Evolutionary conservation across 495 filamentous ascomycete genomes (phyloP), one percentile per base, ranked within the genome.

Genomic region (Penicillium dipodomyicola): DNA sequence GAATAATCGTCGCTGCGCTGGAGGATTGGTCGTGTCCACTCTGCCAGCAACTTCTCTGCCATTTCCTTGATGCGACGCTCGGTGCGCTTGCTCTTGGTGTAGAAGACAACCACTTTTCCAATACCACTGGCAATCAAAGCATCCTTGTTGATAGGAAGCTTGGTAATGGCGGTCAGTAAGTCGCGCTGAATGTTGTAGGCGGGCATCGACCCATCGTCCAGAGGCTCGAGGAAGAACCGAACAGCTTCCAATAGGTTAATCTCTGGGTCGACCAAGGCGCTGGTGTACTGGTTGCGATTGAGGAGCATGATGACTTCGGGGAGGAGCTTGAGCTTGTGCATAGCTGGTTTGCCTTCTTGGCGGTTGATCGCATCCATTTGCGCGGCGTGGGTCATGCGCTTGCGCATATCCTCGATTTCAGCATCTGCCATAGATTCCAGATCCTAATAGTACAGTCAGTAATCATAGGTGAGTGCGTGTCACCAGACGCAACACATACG

Each of bases 171-270:
- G 35, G 83, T 82, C 74, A 99, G 91, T 54, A 99, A 83, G 60
- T 97, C 91, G 46, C 90, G 90, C 76, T 99, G 95, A 67, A 99
- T 97, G 65, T 90, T 92, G 77, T 96, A 97, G 25, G 94, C 92
- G 0, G 95, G 94, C 25, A 99, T 78, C 43, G 88, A 88, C 58
- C 92, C 94, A 65, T 96, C 92, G 56, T 91, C 88, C 41, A 97
- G 82, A 4, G 95, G 95, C 67, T 99, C 95, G 12, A 99, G 86
- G 84, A 97, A 97, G 82, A 93, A 96, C 64, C 89, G 89, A 61
- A 99, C 91, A 3, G 91, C 89, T 70, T 95, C 90, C 30, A 99
- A 80, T 59, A 99, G 84, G 74, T 97, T 96, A 67, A 87, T 94
- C 63, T 97, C 92, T 0, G 92, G 92, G 60, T 99, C 95, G 56